A percentile compares a stretch with the other conserved stretches of the same genome.
Conservation (phyloP, 1,139 yeast genomes). For the Yamadazyma blattariae region DNA sequence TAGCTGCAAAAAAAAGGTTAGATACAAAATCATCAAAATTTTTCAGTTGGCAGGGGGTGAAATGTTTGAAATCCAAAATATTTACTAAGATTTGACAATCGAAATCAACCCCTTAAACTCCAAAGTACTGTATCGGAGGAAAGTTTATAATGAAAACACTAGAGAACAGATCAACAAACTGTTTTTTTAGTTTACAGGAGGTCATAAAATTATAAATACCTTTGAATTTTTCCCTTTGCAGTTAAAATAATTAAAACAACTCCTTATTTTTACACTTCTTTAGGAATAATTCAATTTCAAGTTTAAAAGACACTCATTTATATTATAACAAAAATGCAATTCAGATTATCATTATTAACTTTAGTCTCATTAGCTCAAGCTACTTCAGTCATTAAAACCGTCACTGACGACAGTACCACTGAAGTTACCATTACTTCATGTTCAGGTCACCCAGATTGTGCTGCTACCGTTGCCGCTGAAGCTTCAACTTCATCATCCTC, state of each 20-base stretch:
- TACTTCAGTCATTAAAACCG: slow-evolving; percentile 23
- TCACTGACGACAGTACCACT: slow-evolving; percentile 33
- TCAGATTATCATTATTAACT: slow-evolving; percentile 31
- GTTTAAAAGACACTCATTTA: slow-evolving; percentile 13
- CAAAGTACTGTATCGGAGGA: no score
- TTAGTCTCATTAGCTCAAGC: slow-evolving; percentile 23
- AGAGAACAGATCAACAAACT: background rate
- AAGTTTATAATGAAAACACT: no score
- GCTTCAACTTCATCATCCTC: no score
- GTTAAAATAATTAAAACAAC: slow-evolving; percentile 4
- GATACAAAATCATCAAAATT: background rate
- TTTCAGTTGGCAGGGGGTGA: slow-evolving; percentile 2
- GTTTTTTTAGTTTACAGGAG: no score
- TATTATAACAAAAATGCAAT: slow-evolving; percentile 24
- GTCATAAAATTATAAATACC: slow-evolving; percentile 12
- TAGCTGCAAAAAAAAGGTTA: slow-evolving; percentile 3
- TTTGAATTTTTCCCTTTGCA: slow-evolving; percentile 11
- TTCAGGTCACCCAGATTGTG: slow-evolving; percentile 26
- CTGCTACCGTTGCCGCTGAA: slow-evolving; percentile 10
- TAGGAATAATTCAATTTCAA: slow-evolving; percentile 6
- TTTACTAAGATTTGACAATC: slow-evolving; percentile 2
- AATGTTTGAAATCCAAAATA: background rate
- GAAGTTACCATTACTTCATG: slow-evolving; percentile 44
- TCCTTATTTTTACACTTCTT: slow-evolving; percentile 4
- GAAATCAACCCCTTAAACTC: slow-evolving; percentile 4